Percentiles rank a stretch among this genome's conserved stretches.
Evolutionary conservation across 305 asterid species (phyloP).

Genomic region (Plantago lanceolata): DNA sequence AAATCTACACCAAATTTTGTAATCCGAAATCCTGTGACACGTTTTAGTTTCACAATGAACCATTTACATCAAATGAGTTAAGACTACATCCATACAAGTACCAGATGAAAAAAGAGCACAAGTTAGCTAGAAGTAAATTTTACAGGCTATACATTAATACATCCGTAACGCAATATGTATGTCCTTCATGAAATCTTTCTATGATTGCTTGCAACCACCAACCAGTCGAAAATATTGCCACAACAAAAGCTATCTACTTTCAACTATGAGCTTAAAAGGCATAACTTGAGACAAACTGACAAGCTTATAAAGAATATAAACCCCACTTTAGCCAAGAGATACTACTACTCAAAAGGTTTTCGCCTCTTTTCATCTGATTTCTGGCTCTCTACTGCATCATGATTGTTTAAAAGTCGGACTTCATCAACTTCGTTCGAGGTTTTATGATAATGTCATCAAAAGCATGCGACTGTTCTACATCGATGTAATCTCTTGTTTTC

Average conservation of each 20-base stretch:
- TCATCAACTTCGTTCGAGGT: constrained; percentile 60
- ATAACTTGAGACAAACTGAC: constrained; percentile 22
- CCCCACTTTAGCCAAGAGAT: constrained; percentile 14
- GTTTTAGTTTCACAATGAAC: not conserved
- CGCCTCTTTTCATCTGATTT: constrained; percentile 18
- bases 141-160: constrained; percentile 33
- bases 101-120: not conserved
- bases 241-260: constrained; percentile 29
- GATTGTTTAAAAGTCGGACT: constrained; percentile 50
- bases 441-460: constrained; percentile 46
- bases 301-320: constrained; percentile 22
- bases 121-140: constrained; percentile 16
- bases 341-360: constrained; percentile 22
- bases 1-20: not conserved
- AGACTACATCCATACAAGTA: not conserved
- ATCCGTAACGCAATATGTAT: constrained; percentile 27
- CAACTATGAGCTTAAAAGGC: constrained; percentile 27
- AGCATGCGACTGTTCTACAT: constrained; percentile 60
- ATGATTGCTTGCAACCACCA: constrained; percentile 24
- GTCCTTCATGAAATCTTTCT: constrained; percentile 26
- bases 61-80: not conserved
- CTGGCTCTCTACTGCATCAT: constrained; percentile 2
- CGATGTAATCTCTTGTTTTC: constrained; percentile 77
- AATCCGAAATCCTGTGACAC: not conserved
- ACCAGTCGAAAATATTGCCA: constrained; percentile 21